These are phyloP conservation scores for Pulveroboletus ravenelii DNA, from an alignment of 768 basidiomycete genomes.

Conservation along the genomic window DNA sequence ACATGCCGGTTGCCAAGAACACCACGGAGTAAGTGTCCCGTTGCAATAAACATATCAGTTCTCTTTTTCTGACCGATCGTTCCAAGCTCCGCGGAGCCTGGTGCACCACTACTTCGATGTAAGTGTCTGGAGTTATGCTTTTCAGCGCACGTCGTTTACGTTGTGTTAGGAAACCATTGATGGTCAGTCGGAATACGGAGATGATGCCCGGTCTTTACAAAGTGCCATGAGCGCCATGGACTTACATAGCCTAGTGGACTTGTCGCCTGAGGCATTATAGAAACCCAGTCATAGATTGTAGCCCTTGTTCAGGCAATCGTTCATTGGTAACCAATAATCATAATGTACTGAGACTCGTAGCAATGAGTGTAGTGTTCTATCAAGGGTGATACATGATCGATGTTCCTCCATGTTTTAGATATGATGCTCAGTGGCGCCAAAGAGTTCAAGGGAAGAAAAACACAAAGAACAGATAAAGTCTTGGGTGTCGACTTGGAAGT, in stretches of 20 bases:
- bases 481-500: conserved; percentile 3
- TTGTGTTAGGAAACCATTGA: conserved; percentile 64
- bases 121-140: conserved; percentile 22
- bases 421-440: conserved; percentile 17
- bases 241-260: conserved; percentile 54
- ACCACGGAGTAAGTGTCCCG: conserved; percentile 68
- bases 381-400: conserved; percentile 32
- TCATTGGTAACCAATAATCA: conserved; percentile 18
- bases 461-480: conserved; percentile 8
- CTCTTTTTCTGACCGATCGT: conserved; percentile 1
- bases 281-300: background rate
- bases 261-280: conserved; percentile 69
- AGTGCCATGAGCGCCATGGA: conserved; percentile 59
- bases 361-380: conserved; percentile 35
- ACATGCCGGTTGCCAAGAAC: conserved; percentile 90
- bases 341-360: conserved; percentile 28
- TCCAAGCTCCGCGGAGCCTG: conserved; percentile 75
- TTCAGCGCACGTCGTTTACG: background rate
- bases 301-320: background rate
- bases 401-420: conserved; percentile 35
- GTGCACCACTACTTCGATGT: conserved; percentile 95
- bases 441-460: conserved; percentile 13
- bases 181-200: conserved; percentile 66
- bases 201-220: conserved; percentile 57
- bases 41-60: background rate